These are phyloP conservation scores for Fusarium neocosmosporiellum DNA, from an alignment of 2,329 filamentous ascomycete genomes.

Conservation along the genomic window DNA sequence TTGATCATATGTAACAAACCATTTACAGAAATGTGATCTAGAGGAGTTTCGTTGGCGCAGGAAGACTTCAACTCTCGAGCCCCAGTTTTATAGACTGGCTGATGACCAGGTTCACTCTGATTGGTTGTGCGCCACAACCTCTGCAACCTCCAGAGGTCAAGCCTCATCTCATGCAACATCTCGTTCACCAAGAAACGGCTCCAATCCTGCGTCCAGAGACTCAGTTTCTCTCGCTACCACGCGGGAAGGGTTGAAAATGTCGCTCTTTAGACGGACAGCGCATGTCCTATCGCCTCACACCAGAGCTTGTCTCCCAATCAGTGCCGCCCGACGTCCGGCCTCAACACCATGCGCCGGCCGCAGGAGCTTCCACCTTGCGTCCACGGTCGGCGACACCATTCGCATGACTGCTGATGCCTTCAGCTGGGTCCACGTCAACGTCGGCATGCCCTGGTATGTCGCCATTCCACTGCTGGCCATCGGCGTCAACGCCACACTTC, in stretches of 20 bases:
- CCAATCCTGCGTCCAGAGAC: conserved; percentile 4
- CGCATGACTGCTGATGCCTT: conserved; percentile 57
- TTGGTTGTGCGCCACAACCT: conserved; percentile 11
- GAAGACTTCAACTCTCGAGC: background rate
- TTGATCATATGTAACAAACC: background rate
- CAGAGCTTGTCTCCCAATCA: conserved; percentile 16
- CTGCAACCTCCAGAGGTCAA: conserved; percentile 6
- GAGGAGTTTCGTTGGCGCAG: background rate
- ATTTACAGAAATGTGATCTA: background rate
- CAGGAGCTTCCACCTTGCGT: conserved; percentile 50
- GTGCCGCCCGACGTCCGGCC: conserved; percentile 8
- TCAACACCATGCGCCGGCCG: conserved; percentile 25
- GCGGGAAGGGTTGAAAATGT: conserved; percentile 33
- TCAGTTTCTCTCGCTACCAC: conserved; percentile 1
- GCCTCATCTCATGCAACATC: conserved; percentile 20
- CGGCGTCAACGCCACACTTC: conserved; percentile 56
- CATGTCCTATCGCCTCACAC: conserved; percentile 20
- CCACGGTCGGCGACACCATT: conserved; percentile 49
- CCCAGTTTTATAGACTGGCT: background rate
- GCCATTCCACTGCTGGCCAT: conserved; percentile 65
- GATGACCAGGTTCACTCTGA: conserved; percentile 11
- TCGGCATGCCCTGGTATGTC: conserved; percentile 64
- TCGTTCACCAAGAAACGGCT: conserved; percentile 11
- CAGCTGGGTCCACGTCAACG: conserved; percentile 54
- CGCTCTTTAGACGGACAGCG: conserved; percentile 23